phyloP scores from a whole-genome alignment of 345 rosid genomes.

The Sonneratia caseolaris region DNA sequence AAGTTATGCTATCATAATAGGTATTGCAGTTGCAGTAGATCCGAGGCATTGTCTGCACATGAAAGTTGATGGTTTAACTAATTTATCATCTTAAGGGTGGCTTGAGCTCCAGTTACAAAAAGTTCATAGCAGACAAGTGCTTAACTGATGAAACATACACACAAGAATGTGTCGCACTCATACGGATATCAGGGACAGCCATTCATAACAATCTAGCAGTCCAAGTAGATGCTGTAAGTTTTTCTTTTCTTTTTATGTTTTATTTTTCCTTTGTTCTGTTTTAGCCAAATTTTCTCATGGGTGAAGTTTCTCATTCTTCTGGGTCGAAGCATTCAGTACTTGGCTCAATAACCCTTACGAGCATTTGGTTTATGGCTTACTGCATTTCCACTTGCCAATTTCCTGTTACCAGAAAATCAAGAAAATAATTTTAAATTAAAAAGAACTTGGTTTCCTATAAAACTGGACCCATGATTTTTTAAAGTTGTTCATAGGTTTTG shows the following conservation, averaged over 20 bases:
- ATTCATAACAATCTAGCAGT: conserved; percentile 54
- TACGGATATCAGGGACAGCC: conserved; percentile 72
- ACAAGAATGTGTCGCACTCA: conserved; percentile 58
- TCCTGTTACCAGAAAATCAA: too few species aligned
- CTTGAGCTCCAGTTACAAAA: conserved; percentile 81
- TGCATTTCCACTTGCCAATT: not conserved
- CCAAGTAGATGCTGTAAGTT: conserved; percentile 81
- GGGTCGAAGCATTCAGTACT: not conserved
- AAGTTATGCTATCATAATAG: not conserved
- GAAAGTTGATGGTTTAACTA: not conserved
- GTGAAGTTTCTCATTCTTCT: not conserved
- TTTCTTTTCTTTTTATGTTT: conserved; percentile 1
- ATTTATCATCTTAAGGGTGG: conserved; percentile 55
- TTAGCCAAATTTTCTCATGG: not conserved
- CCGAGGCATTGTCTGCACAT: not conserved
- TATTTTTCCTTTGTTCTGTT: not conserved
- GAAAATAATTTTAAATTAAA: too few species aligned
- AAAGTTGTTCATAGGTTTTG: too few species aligned
- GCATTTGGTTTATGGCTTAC: not conserved
- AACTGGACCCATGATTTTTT: too few species aligned
- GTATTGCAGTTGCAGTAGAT: not conserved
- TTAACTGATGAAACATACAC: conserved; percentile 61
- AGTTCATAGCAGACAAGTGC: conserved; percentile 49
- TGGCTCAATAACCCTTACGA: not conserved
- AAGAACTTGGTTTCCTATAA: too few species aligned